A percentile compares a stretch with the other conserved stretches of the same genome.
phyloP scores from a whole-genome alignment of 805 yeast genomes.

The Teunomyces panamensis region DNA sequence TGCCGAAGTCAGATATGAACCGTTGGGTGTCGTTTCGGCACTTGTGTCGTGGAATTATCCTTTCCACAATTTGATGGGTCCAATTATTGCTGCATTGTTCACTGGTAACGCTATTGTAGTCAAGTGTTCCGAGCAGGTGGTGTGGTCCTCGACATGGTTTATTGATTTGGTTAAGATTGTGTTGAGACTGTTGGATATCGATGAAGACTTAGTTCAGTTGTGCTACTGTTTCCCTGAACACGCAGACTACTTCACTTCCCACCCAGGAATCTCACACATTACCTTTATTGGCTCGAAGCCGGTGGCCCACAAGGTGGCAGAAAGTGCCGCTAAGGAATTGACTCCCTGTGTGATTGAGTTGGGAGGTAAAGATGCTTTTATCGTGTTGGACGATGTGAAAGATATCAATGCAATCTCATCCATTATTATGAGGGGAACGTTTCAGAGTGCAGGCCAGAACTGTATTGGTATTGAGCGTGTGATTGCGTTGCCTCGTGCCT shows the following conservation, averaged over 20 bases:
- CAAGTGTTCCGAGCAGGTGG: conserved; percentile 94
- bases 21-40: conserved; percentile 84
- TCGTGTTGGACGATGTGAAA: conserved; percentile 78
- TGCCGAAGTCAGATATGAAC: conserved; percentile 93
- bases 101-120: conserved; percentile 90
- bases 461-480: conserved; percentile 97
- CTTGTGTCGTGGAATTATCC: conserved; percentile 98
- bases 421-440: conserved; percentile 88
- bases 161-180: conserved; percentile 69
- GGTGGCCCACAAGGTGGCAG: conserved; percentile 84
- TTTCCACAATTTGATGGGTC: conserved; percentile 90
- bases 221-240: conserved; percentile 86
- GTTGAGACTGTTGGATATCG: conserved; percentile 67
- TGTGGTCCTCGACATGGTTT: conserved; percentile 88
- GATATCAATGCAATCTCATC: conserved; percentile 57
- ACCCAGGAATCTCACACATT: conserved; percentile 78
- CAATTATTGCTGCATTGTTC: conserved; percentile 82
- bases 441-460: conserved; percentile 96
- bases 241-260: conserved; percentile 83
- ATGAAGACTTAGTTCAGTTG: conserved; percentile 82
- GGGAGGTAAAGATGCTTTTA: conserved; percentile 94
- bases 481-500: conserved; percentile 69
- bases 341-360: conserved; percentile 95
- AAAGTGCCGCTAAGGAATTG: conserved; percentile 78
- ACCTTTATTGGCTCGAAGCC: conserved; percentile 96